Base-by-base conservation (phyloP, 495 filamentous ascomycete genomes). In the Xylona heveae region DNA sequence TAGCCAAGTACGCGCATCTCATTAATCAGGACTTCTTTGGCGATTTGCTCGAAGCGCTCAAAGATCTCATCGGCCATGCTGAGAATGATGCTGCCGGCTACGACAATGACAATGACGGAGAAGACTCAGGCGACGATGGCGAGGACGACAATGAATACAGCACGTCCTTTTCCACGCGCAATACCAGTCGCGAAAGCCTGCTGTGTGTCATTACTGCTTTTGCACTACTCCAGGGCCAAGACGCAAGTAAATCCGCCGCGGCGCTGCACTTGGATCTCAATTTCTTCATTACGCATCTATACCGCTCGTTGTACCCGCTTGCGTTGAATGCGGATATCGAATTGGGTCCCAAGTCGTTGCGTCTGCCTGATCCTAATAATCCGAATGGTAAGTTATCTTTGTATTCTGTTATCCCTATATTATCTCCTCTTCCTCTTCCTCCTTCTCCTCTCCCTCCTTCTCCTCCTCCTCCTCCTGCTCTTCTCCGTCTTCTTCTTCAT, bases 11-110 rank as follows among this genome's bases (percentile, higher is more conserved):
- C 50, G 72, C 83, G 12, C 88, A 92, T 47, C 59, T 97, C 12
- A 94, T 97, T 59, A 97, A 97, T 55, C 77, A 94, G 45, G 74
- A 95, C 46, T 93, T 95, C 59, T 97, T 97, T 49, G 88, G 88
- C 14, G 88, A 94, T 49, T 57, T 97, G 22, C 69, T 97, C 13
- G 90, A 94, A 45, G 83, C 80, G 5, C 58, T 97, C 18, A 88
- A 88, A 48, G 90, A 94, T 35, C 62, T 97, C 8, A 84, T 94
- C 40, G 61, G 60, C 6, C 63, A 78, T 36, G 69, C 71, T 31
- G 69, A 77, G 24, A 44, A 42, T 6, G 20, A 24, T 8, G 25
- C 34, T 1, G 22, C 28, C 15, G 50, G 55, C 7, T 56, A 66
- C 30, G 49, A 55, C 13, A 31, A 44, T n/a, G 54, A 61, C 20